phyloP scores from a whole-genome alignment of 257 asterid genomes.

The Solanum arcanum region DNA sequence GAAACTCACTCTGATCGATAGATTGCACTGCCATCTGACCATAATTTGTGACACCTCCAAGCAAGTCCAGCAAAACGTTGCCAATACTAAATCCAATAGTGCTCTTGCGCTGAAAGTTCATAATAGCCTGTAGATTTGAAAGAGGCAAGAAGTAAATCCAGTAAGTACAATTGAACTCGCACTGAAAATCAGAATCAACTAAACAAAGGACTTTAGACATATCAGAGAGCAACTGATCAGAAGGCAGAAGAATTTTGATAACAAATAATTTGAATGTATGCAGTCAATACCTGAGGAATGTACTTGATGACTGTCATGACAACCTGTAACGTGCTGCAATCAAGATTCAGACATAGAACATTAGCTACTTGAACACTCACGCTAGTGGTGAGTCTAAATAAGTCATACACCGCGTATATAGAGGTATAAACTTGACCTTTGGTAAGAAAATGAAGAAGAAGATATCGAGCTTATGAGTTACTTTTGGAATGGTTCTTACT shows the following conservation, averaged over 20 bases:
- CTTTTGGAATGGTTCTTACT: constrained; percentile 35
- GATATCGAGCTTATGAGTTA: neutral
- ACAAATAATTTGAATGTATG: neutral
- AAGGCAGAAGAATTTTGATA: neutral
- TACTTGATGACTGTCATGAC: constrained; percentile 83
- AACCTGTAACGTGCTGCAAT: constrained; percentile 70
- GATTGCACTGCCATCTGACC: constrained; percentile 85
- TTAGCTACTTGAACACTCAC: neutral
- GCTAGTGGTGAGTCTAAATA: neutral
- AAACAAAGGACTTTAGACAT: neutral
- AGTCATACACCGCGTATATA: neutral
- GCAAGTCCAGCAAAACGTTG: constrained; percentile 75
- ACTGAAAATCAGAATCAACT: neutral
- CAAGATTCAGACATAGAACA: neutral
- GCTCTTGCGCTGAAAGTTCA: constrained; percentile 79
- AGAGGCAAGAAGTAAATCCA: neutral
- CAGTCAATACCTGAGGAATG: constrained; percentile 73
- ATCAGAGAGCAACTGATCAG: neutral
- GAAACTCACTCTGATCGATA: constrained; percentile 76
- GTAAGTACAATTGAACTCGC: neutral
- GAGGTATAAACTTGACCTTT: neutral
- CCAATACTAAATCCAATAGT: constrained; percentile 92
- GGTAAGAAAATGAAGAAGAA: neutral
- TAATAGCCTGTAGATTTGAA: constrained; percentile 34
- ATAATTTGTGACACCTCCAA: constrained; percentile 72